Evolutionary conservation across 805 yeast species (phyloP), one percentile per base, ranked within the genome.

Genomic region (Ogataea paradorogensis): DNA sequence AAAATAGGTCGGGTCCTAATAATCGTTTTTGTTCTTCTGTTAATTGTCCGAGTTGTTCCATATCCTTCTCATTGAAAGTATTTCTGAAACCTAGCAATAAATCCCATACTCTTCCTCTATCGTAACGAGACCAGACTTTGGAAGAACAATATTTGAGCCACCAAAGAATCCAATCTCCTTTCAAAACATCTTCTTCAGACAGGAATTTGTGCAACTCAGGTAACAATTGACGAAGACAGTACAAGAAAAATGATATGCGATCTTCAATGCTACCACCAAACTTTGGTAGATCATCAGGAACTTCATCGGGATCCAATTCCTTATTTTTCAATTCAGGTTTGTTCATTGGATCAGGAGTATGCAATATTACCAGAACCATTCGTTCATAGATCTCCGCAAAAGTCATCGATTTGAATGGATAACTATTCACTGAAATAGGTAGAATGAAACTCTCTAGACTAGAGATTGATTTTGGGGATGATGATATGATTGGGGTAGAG

Each of bases 101-200:
- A 64, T 90, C 98, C 98, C 98, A 90, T 6, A 88, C 70, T 45
- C 96, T 71, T 9, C 93, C 96, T 37, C 96, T 65, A 61, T 88
- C 96, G 43, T 71, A 72, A 46, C 84, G 74, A 30, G 89, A 82
- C 76, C 95, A 79, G 6, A 83, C 88, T 61, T 85, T 85, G 10
- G 93, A 77, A 15, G 96, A 96, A 55, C 86, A 77, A 73, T 85
- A 90, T 57, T 88, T 87, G 47, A 90, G 69, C 97, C 97, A 90
- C 95, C 96, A 90, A 27, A 87, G 73, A 18, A 89, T 68, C 97
- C 97, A 90, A 56, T 82, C 89, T 51, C 86, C 93, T 47, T 84
- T 88, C 44, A 77, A 70, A 30, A 73, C 69, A 43, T 84, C 89
- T 52, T 90, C 97, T 53, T 87, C 95, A 27, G 79, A 80, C 46